Conservation (phyloP, 352 stramenopile species). For the Phytophthora podocarpi region DNA sequence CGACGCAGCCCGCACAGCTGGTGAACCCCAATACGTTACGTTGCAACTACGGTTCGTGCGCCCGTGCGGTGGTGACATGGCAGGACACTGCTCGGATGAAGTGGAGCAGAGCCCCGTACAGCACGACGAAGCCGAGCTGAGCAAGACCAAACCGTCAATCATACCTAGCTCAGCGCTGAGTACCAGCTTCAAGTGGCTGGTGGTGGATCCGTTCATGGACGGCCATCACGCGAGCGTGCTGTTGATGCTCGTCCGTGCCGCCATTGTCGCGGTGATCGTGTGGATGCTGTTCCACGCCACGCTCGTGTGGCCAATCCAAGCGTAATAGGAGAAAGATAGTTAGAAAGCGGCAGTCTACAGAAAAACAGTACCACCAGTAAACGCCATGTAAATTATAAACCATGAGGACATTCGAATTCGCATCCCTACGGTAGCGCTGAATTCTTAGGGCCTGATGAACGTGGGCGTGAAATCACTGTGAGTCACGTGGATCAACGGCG, state of each 20-base stretch:
- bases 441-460: constrained; percentile 24
- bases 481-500: constrained; percentile 69
- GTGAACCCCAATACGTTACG: constrained; percentile 42
- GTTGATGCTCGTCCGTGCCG: constrained; percentile 46
- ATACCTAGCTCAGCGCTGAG: constrained; percentile 3
- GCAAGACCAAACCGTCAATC: constrained; percentile 8
- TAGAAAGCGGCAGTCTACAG: constrained; percentile 26
- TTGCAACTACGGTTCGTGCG: constrained; percentile 43
- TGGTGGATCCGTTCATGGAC: constrained; percentile 36
- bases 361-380: constrained; percentile 34
- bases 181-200: constrained; percentile 35
- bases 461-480: constrained; percentile 56
- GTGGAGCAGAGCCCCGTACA: constrained; percentile 16
- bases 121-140: constrained; percentile 8
- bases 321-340: constrained; percentile 24
- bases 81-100: constrained; percentile 29
- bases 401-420: too few relatives aligned
- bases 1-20: constrained; percentile 29
- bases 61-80: constrained; percentile 17
- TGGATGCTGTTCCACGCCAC: constrained; percentile 41
- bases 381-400: constrained; percentile 43
- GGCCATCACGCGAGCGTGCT: constrained; percentile 29
- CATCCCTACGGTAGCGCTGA: too few relatives aligned
- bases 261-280: constrained; percentile 41
- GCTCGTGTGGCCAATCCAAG: constrained; percentile 28